These are phyloP conservation scores for Beauveria varroae DNA, from an alignment of 2,329 filamentous ascomycete species.

Conservation along the genomic window DNA sequence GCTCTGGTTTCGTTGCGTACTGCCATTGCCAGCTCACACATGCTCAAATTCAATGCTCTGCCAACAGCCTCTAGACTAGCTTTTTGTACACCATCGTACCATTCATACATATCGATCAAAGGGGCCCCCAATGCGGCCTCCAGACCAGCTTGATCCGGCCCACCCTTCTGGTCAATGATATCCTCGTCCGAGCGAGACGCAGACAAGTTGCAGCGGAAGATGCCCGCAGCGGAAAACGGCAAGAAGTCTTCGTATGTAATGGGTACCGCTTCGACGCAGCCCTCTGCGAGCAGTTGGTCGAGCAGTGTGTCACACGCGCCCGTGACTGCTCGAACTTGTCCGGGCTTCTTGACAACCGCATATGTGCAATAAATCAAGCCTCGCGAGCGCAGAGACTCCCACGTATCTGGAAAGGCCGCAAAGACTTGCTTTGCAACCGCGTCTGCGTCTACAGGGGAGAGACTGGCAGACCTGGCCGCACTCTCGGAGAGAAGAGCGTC, in stretches of 20 bases:
- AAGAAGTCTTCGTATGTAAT: constrained; percentile 49
- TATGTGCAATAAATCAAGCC: constrained; percentile 34
- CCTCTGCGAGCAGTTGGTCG: constrained; percentile 24
- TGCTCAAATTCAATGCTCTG: background rate
- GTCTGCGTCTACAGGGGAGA: constrained; percentile 15
- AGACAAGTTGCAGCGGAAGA: constrained; percentile 38
- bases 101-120: background rate
- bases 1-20: background rate
- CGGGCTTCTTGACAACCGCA: background rate
- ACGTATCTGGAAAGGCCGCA: constrained; percentile 32
- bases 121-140: background rate
- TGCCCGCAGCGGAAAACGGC: constrained; percentile 44
- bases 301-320: constrained; percentile 13
- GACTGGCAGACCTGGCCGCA: background rate
- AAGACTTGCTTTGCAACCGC: constrained; percentile 24
- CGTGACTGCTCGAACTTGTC: background rate
- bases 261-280: constrained; percentile 29
- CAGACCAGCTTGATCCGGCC: background rate
- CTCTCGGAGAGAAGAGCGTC: constrained; percentile 30
- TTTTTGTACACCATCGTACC: background rate
- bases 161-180: background rate
- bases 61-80: background rate
- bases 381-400: constrained; percentile 26
- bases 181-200: background rate
- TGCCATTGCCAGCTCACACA: background rate